Base-by-base conservation (phyloP, 192 early-diverging fungal species). In the Umbelopsis ramanniana region DNA sequence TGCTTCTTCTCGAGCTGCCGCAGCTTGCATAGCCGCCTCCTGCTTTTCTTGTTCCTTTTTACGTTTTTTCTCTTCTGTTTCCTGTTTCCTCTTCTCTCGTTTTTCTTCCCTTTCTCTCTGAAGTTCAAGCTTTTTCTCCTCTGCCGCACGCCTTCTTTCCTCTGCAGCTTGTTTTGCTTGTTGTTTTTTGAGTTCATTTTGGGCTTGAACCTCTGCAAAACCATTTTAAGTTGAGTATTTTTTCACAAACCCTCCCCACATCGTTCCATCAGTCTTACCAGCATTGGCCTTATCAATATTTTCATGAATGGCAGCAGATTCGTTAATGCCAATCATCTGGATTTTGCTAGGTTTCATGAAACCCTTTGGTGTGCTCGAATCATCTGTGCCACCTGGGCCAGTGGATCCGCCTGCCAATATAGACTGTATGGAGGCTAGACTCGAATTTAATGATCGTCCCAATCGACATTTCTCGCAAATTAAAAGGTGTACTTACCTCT, bases 271-370 rank as follows among this genome's bases (percentile, higher is more conserved):
- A 11, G 40, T 9, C 48, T n/a, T 21, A 50, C 48, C 48, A 19
- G 73, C 55, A 24, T 26, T 52, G 15, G 68, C 67, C 14, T 67
- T 46, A 24, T 33, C 26, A 71, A 55, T 67, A 19, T 55, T 73
- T 38, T 60, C 67, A 53, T 71, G 55, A 43, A 78, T 29, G 26
- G 54, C 46, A 43, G 76, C 53, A 33, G 72, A 63, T 46, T 72
- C 63, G 24, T 46, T 57, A n/a, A 78, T 54, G 46, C 74, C 72
- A 45, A 78, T 38, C 72, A 78, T 73, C 52, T 74, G 76, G 23
- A 68, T 69, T 19, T 63, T 68, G 4, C 55, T 47, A n/a, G 40
- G 46, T 46, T 63, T 70, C 29, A 70, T 57, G 4, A 78, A 46
- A 21, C 76, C 76, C 66, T 50, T 60, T 52, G 76, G 76, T 6